A percentile compares a stretch with the other conserved stretches of the same genome.
Conservation (phyloP, 805 yeast genomes). For the Starmera quercuum region DNA sequence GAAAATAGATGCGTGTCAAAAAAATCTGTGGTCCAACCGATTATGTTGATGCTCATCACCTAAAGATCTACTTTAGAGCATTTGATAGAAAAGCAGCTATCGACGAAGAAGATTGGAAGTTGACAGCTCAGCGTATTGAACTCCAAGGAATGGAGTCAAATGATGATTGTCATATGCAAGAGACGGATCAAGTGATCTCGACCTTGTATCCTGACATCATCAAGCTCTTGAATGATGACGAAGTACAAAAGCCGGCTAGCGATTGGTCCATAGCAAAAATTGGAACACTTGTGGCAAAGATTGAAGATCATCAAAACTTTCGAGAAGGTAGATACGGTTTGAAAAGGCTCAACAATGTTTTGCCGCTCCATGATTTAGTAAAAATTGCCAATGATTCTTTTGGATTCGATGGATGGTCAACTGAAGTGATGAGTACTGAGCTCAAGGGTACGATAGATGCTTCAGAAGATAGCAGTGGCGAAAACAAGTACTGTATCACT, state of each 20-base stretch:
- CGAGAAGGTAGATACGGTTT: not conserved
- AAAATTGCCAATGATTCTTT: slow-evolving; percentile 42
- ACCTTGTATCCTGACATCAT: slow-evolving; percentile 11
- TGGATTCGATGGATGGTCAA: slow-evolving; percentile 54
- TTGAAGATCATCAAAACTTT: slow-evolving; percentile 26
- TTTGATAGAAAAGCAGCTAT: too few species aligned
- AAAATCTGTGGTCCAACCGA: too few species aligned
- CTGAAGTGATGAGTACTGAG: slow-evolving; percentile 26
- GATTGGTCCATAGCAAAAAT: slow-evolving; percentile 41
- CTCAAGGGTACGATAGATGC: slow-evolving; percentile 9
- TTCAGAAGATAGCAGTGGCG: slow-evolving; percentile 3
- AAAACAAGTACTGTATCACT: slow-evolving; percentile 16
- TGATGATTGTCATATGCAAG: too few species aligned
- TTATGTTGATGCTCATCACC: too few species aligned
- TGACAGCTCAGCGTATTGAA: too few species aligned
- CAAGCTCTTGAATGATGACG: slow-evolving; percentile 20
- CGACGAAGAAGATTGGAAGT: too few species aligned
- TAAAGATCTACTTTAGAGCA: too few species aligned
- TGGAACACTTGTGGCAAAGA: slow-evolving; percentile 39
- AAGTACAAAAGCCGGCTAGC: slow-evolving; percentile 29
- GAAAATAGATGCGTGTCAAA: too few species aligned
- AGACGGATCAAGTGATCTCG: too few species aligned
- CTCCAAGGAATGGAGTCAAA: too few species aligned
- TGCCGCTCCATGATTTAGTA: slow-evolving; percentile 26
- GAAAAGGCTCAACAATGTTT: slow-evolving; percentile 2